These are phyloP conservation scores for Phylloporus rhodoxanthus DNA, from an alignment of 768 basidiomycete species.

Conservation along the genomic window DNA sequence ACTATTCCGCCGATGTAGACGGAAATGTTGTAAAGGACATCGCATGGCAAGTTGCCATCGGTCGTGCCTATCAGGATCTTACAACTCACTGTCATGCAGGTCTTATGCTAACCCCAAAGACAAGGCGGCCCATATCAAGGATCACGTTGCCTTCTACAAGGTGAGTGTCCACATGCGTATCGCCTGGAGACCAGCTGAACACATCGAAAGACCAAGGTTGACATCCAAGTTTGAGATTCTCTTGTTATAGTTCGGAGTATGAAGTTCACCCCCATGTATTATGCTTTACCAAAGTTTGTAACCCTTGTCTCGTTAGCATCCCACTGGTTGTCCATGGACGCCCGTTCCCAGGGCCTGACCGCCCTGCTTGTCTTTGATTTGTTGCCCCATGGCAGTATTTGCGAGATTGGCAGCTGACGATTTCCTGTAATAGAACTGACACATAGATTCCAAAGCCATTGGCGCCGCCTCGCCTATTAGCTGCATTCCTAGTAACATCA, in stretches of 20 bases:
- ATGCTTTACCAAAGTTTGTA: neutral
- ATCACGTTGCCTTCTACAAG: constrained; percentile 76
- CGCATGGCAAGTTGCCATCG: constrained; percentile 49
- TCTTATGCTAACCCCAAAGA: constrained; percentile 57
- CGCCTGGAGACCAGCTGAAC: neutral
- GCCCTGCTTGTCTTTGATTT: too few relatives aligned
- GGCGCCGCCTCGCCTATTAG: too few relatives aligned
- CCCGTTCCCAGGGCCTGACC: neutral
- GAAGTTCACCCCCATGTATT: neutral
- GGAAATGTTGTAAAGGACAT: constrained; percentile 49
- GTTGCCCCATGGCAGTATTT: too few relatives aligned
- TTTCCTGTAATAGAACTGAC: too few relatives aligned
- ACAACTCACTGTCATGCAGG: constrained; percentile 35
- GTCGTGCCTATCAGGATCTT: neutral
- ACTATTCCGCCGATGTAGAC: constrained; percentile 53
- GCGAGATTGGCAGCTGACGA: too few relatives aligned
- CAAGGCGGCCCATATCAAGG: constrained; percentile 57
- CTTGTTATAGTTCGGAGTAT: neutral
- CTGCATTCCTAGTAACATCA: too few relatives aligned
- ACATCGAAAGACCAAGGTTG: constrained; percentile 16
- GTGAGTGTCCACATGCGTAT: constrained; percentile 30
- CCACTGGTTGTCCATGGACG: neutral
- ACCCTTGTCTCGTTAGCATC: neutral
- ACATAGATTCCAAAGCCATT: too few relatives aligned
- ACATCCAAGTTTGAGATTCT: constrained; percentile 13